Evolutionary conservation across 2,329 filamentous ascomycete genomes (phyloP), one percentile per base, ranked within the genome.

Genomic region (Penicillium sp.): DNA sequence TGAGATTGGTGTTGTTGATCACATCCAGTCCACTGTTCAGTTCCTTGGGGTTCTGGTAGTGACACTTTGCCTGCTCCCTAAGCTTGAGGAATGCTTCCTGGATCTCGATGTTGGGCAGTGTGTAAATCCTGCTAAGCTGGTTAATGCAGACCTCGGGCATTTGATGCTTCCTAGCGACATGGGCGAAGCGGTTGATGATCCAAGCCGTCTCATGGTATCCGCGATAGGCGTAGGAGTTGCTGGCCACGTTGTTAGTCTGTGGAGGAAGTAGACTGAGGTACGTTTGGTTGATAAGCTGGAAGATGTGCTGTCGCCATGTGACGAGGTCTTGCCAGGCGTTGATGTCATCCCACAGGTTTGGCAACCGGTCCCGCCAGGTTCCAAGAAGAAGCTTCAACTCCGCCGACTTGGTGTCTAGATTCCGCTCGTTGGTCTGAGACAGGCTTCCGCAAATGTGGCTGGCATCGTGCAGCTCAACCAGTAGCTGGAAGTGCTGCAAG

Each of bases 241-340:
- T 93, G 58, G 91, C 91, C 1, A 93, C 87, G 68, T 92, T 95
- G 74, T 90, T 89, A 26, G 89, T 88, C 71, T 91, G 89, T 19
- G 86, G 88, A 1, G 93, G 93, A 42, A 98, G 81, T 49, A 99
- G 84, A 57, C 88, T 86, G 11, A 99, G 85, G 73, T 99, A 99
- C 0, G 93, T 97, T 52, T 87, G 87, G 75, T 99, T 99, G 79
- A 99, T 98, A 26, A 99, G 85, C 59, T 93, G 90, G 81, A 99
- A 99, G 62, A 99, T 97, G 77, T 99, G 95, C 75, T 99, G 96
- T 68, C 95, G 88, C 95, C 95, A 99, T 1, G 95, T 99, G n/a
- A 99, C 95, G 43, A 99, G 82, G 74, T 99, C 96, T 76, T 99
- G 95, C 95, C 95, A 99, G 42, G 95, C 92, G 66, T 96, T 97